phyloP scores from a whole-genome alignment of 2,329 filamentous ascomycete genomes.

The Xylaria sp. region DNA sequence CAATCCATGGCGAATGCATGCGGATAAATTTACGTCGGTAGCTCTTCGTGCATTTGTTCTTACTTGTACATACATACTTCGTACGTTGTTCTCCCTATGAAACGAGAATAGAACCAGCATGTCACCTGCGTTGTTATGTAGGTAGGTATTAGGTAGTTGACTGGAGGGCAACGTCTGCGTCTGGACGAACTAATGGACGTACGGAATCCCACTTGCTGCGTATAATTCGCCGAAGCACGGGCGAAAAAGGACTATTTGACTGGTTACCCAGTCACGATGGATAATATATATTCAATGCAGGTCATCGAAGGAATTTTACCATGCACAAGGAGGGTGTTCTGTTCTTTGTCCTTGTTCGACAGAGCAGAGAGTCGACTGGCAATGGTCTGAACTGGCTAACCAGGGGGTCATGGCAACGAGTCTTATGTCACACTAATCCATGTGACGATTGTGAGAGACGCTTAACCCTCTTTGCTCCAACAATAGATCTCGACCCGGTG shows the following conservation, averaged over 20 bases:
- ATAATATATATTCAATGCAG: no score
- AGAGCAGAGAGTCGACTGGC: not conserved
- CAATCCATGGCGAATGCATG: not conserved
- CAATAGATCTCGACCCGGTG: not conserved
- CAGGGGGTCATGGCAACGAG: not conserved
- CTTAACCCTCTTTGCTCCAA: not conserved
- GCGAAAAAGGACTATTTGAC: not conserved
- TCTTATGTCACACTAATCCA: not conserved
- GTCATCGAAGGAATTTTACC: no score
- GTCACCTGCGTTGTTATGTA: no score
- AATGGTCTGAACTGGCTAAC: not conserved
- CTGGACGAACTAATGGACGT: no score
- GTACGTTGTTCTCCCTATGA: not conserved
- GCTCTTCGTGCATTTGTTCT: not conserved
- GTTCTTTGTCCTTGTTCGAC: no score
- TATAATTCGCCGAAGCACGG: not conserved
- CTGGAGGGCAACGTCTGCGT: no score
- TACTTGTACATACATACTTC: not conserved
- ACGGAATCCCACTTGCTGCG: no score
- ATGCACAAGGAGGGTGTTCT: no score
- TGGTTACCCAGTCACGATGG: no score
- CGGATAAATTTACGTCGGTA: not conserved
- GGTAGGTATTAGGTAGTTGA: no score
- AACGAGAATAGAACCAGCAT: not conserved
- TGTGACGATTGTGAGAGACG: not conserved